phyloP scores from a whole-genome alignment of 2,329 filamentous ascomycete genomes.

The Colletotrichum sp. region DNA sequence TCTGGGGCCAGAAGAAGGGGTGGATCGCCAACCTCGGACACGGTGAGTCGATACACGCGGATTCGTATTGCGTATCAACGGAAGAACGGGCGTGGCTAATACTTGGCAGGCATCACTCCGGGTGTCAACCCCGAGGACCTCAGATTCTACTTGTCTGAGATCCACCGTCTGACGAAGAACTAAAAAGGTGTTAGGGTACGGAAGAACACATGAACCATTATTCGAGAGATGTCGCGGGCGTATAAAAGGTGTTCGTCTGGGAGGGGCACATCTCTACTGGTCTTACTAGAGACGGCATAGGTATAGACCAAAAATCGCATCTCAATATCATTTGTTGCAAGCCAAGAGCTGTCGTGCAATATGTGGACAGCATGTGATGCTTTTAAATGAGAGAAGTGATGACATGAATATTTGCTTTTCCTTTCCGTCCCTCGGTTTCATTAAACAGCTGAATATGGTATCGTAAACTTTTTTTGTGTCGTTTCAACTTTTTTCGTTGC shows the following conservation, averaged over 20 bases:
- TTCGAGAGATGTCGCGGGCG: not conserved
- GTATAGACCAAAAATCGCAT: not conserved
- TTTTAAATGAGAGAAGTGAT: not conserved
- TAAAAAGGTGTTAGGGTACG: slow-evolving; percentile 13
- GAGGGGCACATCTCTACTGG: not conserved
- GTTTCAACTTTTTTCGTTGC: slow-evolving; percentile 9
- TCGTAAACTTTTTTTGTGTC: slow-evolving; percentile 16
- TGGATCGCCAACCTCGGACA: slow-evolving; percentile 99
- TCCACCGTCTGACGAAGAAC: slow-evolving; percentile 72
- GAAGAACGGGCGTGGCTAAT: not conserved
- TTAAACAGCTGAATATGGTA: not conserved
- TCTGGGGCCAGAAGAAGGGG: slow-evolving; percentile 82
- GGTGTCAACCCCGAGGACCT: slow-evolving; percentile 93
- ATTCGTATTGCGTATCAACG: not conserved
- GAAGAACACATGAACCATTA: not conserved
- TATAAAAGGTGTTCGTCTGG: not conserved
- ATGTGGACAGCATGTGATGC: not conserved
- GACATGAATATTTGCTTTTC: not conserved
- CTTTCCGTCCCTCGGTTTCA: not conserved
- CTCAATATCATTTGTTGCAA: not conserved
- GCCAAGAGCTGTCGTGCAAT: not conserved
- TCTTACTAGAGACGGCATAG: not conserved
- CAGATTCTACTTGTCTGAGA: slow-evolving; percentile 92
- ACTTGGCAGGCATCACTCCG: slow-evolving; percentile 79
- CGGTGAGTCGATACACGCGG: slow-evolving; percentile 60